Evolutionary conservation across 352 stramenopile genomes (phyloP).

Genomic region (Phytophthora macrochlamydospora): DNA sequence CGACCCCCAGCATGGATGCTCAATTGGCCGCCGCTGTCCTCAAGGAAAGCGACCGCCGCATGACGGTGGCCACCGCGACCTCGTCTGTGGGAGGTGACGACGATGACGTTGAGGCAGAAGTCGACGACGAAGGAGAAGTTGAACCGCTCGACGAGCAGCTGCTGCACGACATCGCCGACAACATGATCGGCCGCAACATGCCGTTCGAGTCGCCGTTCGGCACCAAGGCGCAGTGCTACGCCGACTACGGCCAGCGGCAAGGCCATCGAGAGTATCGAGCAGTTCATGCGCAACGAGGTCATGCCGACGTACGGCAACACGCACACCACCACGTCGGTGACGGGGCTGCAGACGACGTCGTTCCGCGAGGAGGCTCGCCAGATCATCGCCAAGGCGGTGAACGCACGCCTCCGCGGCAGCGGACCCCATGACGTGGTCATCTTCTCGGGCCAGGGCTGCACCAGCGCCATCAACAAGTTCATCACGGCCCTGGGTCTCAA

Average conservation of each 20-base stretch:
- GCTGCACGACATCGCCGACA: conserved; percentile 36
- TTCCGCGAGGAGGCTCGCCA: conserved; percentile 96
- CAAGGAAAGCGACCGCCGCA: no score
- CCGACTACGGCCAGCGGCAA: conserved; percentile 94
- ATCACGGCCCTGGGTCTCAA: no score
- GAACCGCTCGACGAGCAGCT: conserved; percentile 11
- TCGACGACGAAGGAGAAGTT: conserved; percentile 19
- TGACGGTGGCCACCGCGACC: no score
- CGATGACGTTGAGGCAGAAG: conserved; percentile 4
- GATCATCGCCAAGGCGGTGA: conserved; percentile 62
- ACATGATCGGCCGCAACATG: conserved; percentile 53
- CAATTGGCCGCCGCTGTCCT: no score
- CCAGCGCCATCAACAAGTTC: no score
- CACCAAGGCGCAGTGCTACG: conserved; percentile 88
- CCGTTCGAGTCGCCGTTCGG: conserved; percentile 76
- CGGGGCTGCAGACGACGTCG: conserved; percentile 85
- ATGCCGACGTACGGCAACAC: conserved; percentile 97
- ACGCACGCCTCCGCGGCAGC: no score
- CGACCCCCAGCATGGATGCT: no score
- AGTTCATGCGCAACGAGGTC: conserved; percentile 88
- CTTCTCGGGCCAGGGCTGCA: no score
- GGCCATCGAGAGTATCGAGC: conserved; percentile 89
- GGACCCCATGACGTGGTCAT: no score
- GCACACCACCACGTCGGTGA: conserved; percentile 91
- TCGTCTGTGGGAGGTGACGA: no score